Evolutionary conservation across 352 stramenopile genomes (phyloP), one percentile per base, ranked within the genome.

Genomic region (Blastocystis sp.): DNA sequence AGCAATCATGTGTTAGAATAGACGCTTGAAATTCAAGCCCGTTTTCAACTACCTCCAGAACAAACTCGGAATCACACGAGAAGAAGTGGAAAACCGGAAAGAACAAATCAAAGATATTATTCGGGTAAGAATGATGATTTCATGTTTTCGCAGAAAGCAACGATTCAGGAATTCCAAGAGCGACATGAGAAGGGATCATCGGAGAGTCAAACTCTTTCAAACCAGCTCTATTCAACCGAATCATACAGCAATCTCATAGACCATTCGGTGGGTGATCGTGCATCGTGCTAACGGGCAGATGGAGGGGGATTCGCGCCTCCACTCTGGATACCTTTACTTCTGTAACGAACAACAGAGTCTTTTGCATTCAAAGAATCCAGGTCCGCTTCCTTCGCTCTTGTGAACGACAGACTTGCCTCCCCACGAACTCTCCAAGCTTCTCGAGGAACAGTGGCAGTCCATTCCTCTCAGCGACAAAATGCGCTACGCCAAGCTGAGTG

Each of bases 31-130:
- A 61, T 81, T 36, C 51, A 81, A 81, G 46, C 32, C 69, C 18
- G 69, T 81, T n/a, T 24, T 81, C n/a, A 6, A 64, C 14, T 63
- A 63, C 44, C 69, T 81, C 18, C 44, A 81, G 42, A 21, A 81
- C 6, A 59, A 64, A 44, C 56, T 81, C 11, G 27, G 56, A 36
- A 59, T 81, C 29, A n/a, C 29, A 11, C 27, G 42, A 27, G 69
- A 81, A 16, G 18, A 42, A 8, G 21, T 81, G n/a, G 36, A 27
- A n/a, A 29, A 29, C 40, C 44, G 63, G 36, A 81, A 81, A 42
- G 48, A 81, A 4, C 27, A 29, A 21, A 81, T 81, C 34, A 81
- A 81, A 40, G 27, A 14, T 2, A 81, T 81, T 81, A 81, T 81
- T 44, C 27, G 40, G 34, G 69, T 81, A 32, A 49, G 53, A 51